These are phyloP conservation scores for Rhodotorula sp. DNA, from an alignment of 1,284 basidiomycete species.

Conservation along the genomic window DNA sequence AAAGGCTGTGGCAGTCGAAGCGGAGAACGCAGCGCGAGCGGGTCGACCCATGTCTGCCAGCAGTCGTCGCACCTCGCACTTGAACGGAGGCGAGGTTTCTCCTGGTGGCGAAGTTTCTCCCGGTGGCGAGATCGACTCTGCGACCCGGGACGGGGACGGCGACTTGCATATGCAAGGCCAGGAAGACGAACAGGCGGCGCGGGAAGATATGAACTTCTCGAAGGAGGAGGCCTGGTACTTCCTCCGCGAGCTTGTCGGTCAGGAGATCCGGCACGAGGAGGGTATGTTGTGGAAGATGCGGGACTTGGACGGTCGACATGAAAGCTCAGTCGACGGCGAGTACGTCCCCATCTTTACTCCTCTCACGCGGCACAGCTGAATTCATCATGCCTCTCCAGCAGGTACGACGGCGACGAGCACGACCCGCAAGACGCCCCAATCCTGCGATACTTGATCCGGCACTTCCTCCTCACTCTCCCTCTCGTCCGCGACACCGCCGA, in stretches of 20 bases:
- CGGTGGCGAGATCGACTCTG: neutral
- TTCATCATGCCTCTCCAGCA: neutral
- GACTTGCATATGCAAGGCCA: neutral
- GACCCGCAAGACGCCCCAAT: constrained; percentile 35
- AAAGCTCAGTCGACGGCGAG: neutral
- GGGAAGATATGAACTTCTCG: neutral
- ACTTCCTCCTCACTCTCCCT: constrained; percentile 42
- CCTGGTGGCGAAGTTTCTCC: neutral
- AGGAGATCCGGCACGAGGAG: constrained; percentile 26
- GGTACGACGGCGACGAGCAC: constrained; percentile 9
- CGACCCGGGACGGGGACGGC: neutral
- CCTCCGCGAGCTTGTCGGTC: constrained; percentile 26
- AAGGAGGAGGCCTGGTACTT: constrained; percentile 35
- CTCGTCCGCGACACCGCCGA: constrained; percentile 38
- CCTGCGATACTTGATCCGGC: constrained; percentile 40
- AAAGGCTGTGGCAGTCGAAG: no score
- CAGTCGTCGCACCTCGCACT: no score
- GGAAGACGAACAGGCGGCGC: neutral
- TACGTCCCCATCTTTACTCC: neutral
- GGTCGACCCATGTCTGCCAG: no score
- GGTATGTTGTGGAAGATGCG: constrained; percentile 26
- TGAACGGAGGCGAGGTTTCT: no score
- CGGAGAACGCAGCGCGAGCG: no score
- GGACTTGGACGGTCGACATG: constrained; percentile 11
- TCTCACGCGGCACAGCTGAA: neutral